These are phyloP conservation scores for Adansonia grandidieri DNA, from an alignment of 441 rosid genomes.

Conservation along the genomic window DNA sequence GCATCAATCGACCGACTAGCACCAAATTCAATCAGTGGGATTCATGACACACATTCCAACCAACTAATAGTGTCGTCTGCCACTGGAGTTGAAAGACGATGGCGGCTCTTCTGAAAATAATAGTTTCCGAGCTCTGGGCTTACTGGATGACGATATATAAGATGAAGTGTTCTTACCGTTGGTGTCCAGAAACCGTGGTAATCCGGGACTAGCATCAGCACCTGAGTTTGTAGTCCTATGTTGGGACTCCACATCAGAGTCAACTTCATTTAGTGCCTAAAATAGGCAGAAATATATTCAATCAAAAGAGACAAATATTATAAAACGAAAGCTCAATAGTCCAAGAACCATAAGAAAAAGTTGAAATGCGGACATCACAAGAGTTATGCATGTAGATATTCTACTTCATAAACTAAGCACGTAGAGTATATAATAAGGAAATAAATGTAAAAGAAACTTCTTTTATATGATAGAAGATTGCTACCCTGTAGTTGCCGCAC, in stretches of 20 bases:
- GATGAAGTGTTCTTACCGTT: not conserved
- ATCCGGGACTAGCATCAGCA: constrained; percentile 16
- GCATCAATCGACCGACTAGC: not conserved
- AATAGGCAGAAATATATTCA: constrained; percentile 17
- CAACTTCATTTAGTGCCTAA: constrained; percentile 36
- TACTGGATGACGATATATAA: not conserved
- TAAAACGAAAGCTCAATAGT: not conserved
- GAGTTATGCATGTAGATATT: not conserved
- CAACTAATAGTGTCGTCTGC: not conserved
- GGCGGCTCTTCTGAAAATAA: constrained; percentile 20
- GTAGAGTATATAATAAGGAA: not conserved
- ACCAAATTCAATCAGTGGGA: constrained; percentile 10
- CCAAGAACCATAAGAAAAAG: not conserved
- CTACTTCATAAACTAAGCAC: not conserved
- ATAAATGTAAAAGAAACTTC: constrained; percentile 7
- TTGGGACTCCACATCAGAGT: constrained; percentile 32
- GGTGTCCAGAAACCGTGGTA: constrained; percentile 3
- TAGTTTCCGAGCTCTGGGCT: constrained; percentile 18
- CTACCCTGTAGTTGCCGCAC: not conserved
- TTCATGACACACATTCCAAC: not conserved
- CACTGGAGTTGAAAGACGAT: constrained; percentile 5
- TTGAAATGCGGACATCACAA: not conserved
- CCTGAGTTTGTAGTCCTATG: constrained; percentile 10
- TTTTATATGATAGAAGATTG: not conserved
- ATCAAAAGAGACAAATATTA: not conserved